phyloP scores from a whole-genome alignment of 371 early-diverging fungal species.

The Homolaphlyctis polyrhiza region DNA sequence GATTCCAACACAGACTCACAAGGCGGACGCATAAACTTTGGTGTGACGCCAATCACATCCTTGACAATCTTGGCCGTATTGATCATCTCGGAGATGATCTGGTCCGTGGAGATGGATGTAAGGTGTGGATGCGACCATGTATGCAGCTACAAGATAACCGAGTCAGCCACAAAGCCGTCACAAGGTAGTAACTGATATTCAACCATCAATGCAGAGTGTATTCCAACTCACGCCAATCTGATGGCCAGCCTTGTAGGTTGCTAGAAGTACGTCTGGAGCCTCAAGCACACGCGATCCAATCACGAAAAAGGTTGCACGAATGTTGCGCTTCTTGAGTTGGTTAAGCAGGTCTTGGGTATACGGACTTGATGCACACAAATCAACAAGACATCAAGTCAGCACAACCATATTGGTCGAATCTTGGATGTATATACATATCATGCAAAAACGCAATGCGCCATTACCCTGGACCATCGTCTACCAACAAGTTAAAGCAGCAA shows the following conservation, averaged over 20 bases:
- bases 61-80: neutral
- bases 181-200: neutral
- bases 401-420: too few species aligned
- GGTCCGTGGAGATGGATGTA: neutral
- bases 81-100: neutral
- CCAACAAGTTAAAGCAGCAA: neutral
- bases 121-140: neutral
- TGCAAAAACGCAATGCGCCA: neutral
- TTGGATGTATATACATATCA: too few species aligned
- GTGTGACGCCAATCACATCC: neutral
- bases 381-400: too few species aligned
- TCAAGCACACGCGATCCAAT: neutral
- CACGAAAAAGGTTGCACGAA: neutral
- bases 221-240: neutral
- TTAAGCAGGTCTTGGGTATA: too few species aligned
- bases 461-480: neutral
- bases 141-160: neutral
- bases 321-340: too few species aligned
- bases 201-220: neutral
- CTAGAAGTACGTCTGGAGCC: neutral
- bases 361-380: too few species aligned
- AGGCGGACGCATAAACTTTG: neutral
- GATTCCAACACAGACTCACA: neutral
- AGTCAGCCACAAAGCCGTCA: constrained; percentile 15
- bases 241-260: neutral